Conservation (phyloP, 495 filamentous ascomycete species). For the Rostrohypoxylon terebratum region DNA sequence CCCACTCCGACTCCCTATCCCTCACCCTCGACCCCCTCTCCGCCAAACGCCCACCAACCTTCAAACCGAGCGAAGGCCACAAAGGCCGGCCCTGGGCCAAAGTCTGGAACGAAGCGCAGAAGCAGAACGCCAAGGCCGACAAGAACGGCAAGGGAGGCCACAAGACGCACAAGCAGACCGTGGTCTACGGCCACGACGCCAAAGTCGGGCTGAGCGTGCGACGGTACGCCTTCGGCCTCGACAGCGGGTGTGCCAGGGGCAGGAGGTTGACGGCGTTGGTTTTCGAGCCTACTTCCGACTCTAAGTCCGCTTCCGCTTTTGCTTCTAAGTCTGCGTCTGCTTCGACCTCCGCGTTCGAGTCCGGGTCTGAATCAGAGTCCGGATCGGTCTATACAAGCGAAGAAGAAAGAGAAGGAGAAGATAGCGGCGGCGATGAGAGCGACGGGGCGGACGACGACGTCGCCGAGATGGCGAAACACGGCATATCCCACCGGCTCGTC, state of each 20-base stretch:
- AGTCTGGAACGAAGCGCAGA: conserved; percentile 60
- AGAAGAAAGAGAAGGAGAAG: not conserved
- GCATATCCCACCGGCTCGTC: conserved; percentile 43
- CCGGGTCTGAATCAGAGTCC: not conserved
- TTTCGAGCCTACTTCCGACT: conserved; percentile 58
- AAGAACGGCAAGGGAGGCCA: not conserved
- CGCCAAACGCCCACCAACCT: conserved; percentile 3
- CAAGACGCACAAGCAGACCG: conserved; percentile 68
- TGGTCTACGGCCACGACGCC: conserved; percentile 90
- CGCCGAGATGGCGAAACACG: conserved; percentile 29
- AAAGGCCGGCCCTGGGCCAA: conserved; percentile 75
- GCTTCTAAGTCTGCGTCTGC: not conserved
- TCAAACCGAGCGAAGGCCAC: conserved; percentile 43
- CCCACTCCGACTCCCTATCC: not conserved
- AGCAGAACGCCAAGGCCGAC: conserved; percentile 7
- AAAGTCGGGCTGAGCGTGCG: conserved; percentile 72
- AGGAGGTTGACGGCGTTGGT: conserved; percentile 81
- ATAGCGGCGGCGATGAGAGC: not conserved
- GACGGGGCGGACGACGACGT: conserved; percentile 31
- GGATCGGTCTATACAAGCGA: conserved; percentile 16
- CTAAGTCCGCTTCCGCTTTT: not conserved
- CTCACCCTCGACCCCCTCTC: not conserved
- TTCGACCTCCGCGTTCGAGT: too few species aligned
- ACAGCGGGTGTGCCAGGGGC: conserved; percentile 82
- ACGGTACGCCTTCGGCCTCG: conserved; percentile 82